Base-by-base conservation (phyloP, 2,329 filamentous ascomycete species). In the Aspergillus sp. region DNA sequence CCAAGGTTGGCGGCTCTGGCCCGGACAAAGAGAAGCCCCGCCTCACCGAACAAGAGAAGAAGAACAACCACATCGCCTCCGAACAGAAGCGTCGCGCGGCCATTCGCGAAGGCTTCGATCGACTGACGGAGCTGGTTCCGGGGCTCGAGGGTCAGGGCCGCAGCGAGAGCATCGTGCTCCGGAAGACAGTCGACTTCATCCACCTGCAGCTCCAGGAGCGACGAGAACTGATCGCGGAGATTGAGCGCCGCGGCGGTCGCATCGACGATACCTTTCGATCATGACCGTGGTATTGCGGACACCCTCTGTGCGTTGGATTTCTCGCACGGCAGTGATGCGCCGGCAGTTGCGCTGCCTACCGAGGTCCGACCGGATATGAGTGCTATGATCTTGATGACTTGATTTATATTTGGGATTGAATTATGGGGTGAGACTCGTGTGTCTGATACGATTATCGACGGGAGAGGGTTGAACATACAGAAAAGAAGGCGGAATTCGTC, bases 61-160 rank as follows among this genome's bases (percentile, higher is more conserved):
- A 88, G 68, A 82, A 82, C 64, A 89, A 89, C 66, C 87, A 89
- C 71, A 88, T 88, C 61, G 82, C 83, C 20, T 88, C 85, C 4
- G 79, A 82, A 58, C 78, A 81, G 60, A 81, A 88, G 71, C 83
- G 86, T 32, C 83, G 86, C 42, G 81, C 85, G 52, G 88, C 88
- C 13, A 96, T 96, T 59, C 82, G 91, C 44, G 85, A 89, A 53
- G 89, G 88, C 52, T 96, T 95, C 69, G 90, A 96, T 70, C 82
- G 86, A 31, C 81, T 96, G 21, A 89, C 89, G 14, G 83, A 86
- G 49, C 80, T 95, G 29, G 89, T 96, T 1, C 91, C 91, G 0
- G 90, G 89, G 0, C 79, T 95, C 49, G 83, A 89, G 63, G 91
- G 91, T 1, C 88, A 92, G 65, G 91, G 88, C 1, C 85, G 91